phyloP scores from a whole-genome alignment of 306 rosid genomes.

The Echinosophora koreensis region DNA sequence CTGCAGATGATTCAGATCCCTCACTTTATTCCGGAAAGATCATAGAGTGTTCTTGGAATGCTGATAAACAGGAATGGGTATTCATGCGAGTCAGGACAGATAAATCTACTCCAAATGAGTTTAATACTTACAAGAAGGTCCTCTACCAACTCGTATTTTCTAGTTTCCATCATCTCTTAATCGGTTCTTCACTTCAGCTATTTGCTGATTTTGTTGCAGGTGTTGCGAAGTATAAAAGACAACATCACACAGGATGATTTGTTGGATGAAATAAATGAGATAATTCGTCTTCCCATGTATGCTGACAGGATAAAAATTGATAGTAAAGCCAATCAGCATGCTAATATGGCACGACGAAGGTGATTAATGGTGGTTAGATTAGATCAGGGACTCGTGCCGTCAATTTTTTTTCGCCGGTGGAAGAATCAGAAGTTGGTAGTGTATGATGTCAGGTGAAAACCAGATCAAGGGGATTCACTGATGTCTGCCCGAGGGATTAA shows the following conservation, averaged over 20 bases:
- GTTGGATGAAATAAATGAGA: conserved; percentile 88
- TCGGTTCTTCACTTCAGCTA: conserved; percentile 25
- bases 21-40: conserved; percentile 78
- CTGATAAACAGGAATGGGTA: conserved; percentile 74
- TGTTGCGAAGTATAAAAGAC: conserved; percentile 92
- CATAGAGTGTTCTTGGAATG: conserved; percentile 82
- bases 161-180: conserved; percentile 7
- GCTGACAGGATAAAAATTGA: conserved; percentile 88
- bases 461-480: conserved; percentile 31
- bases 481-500: conserved; percentile 42
- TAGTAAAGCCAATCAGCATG: conserved; percentile 81
- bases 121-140: conserved; percentile 92
- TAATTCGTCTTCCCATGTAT: conserved; percentile 95
- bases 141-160: conserved; percentile 10
- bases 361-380: conserved; percentile 52
- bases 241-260: conserved; percentile 86
- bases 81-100: conserved; percentile 80
- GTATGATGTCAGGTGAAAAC: conserved; percentile 37
- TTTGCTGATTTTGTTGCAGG: conserved; percentile 58
- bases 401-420: conserved; percentile 34
- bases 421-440: conserved; percentile 31
- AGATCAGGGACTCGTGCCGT: conserved; percentile 32
- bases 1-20: conserved; percentile 84
- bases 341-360: conserved; percentile 72
- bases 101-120: conserved; percentile 89